These are phyloP conservation scores for Dioscorea cayenensis DNA, from an alignment of 116 monocot species.

Conservation along the genomic window DNA sequence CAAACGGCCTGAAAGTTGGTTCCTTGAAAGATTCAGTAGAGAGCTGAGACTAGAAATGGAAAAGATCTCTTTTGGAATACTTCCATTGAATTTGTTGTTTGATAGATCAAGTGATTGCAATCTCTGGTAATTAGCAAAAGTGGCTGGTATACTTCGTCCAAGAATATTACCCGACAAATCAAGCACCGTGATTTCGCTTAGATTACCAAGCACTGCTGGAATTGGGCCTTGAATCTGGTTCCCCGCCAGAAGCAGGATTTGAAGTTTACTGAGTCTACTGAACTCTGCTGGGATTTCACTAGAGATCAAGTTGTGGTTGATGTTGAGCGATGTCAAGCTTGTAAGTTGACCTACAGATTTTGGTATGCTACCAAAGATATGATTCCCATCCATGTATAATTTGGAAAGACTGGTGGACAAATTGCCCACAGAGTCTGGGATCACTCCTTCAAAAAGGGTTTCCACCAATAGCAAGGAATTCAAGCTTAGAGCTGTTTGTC, in stretches of 20 bases:
- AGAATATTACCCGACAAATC: constrained; percentile 14
- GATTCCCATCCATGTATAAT: constrained; percentile 19
- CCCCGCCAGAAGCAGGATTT: constrained; percentile 6
- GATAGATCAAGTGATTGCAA: constrained; percentile 17
- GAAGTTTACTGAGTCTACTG: constrained; percentile 18
- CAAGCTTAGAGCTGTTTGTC: constrained; percentile 25
- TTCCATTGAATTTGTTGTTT: constrained; percentile 19
- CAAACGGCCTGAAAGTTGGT: too few relatives aligned
- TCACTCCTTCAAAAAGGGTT: constrained; percentile 20
- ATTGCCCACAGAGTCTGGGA: constrained; percentile 27
- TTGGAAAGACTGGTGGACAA: constrained; percentile 11
- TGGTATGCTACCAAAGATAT: constrained; percentile 19
- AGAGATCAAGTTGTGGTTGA: constrained; percentile 16
- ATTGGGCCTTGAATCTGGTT: constrained; percentile 19
- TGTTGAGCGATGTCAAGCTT: constrained; percentile 14
- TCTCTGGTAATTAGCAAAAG: constrained; percentile 3
- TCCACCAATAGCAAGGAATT: constrained; percentile 14
- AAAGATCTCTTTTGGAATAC: too few relatives aligned
- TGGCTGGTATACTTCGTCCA: constrained; percentile 6
- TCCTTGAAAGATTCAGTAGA: too few relatives aligned
- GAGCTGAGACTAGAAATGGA: too few relatives aligned
- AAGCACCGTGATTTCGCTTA: constrained; percentile 8
- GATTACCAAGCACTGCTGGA: constrained; percentile 13
- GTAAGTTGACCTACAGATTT: constrained; percentile 18
- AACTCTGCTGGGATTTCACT: constrained; percentile 22